Evolutionary conservation across 495 filamentous ascomycete species (phyloP), one percentile per base, ranked within the genome.

Genomic region (Ramalina intermedia): DNA sequence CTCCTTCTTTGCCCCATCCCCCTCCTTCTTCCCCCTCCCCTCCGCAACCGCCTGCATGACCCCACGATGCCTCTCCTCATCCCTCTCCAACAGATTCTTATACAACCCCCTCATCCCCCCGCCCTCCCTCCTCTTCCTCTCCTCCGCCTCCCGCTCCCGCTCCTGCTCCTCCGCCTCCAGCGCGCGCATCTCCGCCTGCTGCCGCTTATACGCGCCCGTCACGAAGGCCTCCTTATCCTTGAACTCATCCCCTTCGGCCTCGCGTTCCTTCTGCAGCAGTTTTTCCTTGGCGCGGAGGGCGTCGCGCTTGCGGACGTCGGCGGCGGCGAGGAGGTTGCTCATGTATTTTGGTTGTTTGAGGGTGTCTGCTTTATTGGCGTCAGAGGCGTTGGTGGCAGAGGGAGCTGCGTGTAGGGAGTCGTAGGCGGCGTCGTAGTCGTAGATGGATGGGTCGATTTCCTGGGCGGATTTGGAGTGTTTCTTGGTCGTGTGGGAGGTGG

Each of bases 211-310:
- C 40, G 91, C 90, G n/a, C 78, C 78, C 0, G 91, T 98, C 27
- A 96, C 91, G 56, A 98, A 98, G 60, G 83, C 88, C 65, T 96
- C 93, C 64, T 95, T 98, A 52, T 91, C 93, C 0, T 78, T 83
- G 59, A 86, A 96, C 64, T 89, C 87, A 13, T 95, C 93, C 9
- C 91, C 91, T 65, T 98, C 91, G 0, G 80, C 84, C 55, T 90
- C 93, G 35, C 91, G 78, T 62, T 98, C 93, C 41, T 80, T 80
- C 55, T 85, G 80, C 26, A 96, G 68, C 62, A 86, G 70, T 59
- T 87, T 85, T 62, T 98, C 91, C 54, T 87, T 81, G 13, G 91
- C 91, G 8, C 93, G 80, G 33, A 85, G 68, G 43, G 85, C 79
- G 65, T 96, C 91, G 23, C 87, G 83, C 64, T 96, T 94, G 27